Evolutionary conservation across 2,329 filamentous ascomycete genomes (phyloP), one percentile per base, ranked within the genome.

Genomic region (Fusarium protoensiforme): DNA sequence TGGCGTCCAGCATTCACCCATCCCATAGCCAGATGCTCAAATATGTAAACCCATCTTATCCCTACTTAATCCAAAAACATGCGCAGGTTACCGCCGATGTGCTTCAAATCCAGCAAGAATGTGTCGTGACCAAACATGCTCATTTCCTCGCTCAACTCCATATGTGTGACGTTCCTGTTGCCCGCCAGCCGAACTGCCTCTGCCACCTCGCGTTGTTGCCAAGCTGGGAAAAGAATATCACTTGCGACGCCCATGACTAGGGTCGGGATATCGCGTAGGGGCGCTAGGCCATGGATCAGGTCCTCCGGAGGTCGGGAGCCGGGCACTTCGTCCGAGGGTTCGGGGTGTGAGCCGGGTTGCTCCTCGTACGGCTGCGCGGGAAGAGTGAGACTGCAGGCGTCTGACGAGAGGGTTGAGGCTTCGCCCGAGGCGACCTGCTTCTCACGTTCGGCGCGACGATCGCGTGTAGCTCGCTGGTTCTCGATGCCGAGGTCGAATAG

Each of bases 111-210:
- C 48, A 99, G 85, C 78, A 99, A 83, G 81, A 99, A 99, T 0
- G 96, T 98, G 80, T 99, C 96, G 79, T 99, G 96, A 0, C 96
- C 96, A 81, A 99, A 99, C 77, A 97, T 84, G 78, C 95, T 98
- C 83, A 96, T 90, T 84, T 98, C 95, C 84, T 98, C 94, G 36
- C 95, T 96, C 58, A 99, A 85, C 85, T 99, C 96, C 16, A 96
- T 89, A 82, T 99, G 95, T 51, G 91, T 92, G 1, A 99, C 95
- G 35, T 89, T 90, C 69, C 90, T 87, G 79, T 98, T 98, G 1
- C 96, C 96, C 0, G 89, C 89, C 36, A 89, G 88, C 68, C 91
- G 90, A 72, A 99, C 85, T 4, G 96, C 93, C 78, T 96, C 92
- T 5, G 95, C 96, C 70, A 99, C 92, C 83, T 99, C 96, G 61